phyloP scores from a whole-genome alignment of 2,329 filamentous ascomycete species.

The Botrytis elliptica region DNA sequence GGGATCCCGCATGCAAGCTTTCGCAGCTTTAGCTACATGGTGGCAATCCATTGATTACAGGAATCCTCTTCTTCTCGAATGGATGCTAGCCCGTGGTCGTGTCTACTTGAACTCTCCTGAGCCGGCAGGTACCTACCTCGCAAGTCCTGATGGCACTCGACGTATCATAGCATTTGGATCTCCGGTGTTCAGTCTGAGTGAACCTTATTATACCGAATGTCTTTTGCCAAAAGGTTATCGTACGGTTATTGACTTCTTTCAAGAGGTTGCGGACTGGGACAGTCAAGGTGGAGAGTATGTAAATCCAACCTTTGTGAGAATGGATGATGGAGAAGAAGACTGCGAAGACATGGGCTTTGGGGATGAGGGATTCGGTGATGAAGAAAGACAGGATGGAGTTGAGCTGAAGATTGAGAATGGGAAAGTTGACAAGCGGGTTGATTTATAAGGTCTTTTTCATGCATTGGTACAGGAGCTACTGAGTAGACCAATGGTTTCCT shows the following conservation, averaged over 20 bases:
- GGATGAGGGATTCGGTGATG: slow-evolving; percentile 18
- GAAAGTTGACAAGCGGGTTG: background rate
- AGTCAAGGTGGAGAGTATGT: slow-evolving; percentile 35
- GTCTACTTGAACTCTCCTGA: slow-evolving; percentile 58
- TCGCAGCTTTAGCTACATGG: slow-evolving; percentile 52
- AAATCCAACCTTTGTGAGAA: slow-evolving; percentile 38
- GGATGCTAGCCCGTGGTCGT: slow-evolving; percentile 48
- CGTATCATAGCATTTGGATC: slow-evolving; percentile 51
- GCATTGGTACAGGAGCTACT: background rate
- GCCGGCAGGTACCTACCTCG: slow-evolving; percentile 52
- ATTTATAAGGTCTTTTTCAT: background rate
- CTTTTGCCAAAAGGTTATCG: slow-evolving; percentile 57
- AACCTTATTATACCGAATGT: slow-evolving; percentile 56
- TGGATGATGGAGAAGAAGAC: slow-evolving; percentile 25
- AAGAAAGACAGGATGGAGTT: slow-evolving; percentile 13
- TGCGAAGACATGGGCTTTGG: slow-evolving; percentile 11
- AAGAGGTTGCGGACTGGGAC: slow-evolving; percentile 51
- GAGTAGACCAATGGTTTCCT: background rate
- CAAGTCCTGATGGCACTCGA: slow-evolving; percentile 47
- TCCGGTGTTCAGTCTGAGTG: slow-evolving; percentile 68
- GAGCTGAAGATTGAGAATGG: slow-evolving; percentile 13
- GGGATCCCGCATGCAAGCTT: slow-evolving; percentile 46
- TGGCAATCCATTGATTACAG: slow-evolving; percentile 43
- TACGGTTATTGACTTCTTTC: slow-evolving; percentile 60
- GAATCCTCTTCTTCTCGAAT: slow-evolving; percentile 28